These are phyloP conservation scores for Ogataea haglerorum DNA, from an alignment of 805 yeast species.

Conservation along the genomic window DNA sequence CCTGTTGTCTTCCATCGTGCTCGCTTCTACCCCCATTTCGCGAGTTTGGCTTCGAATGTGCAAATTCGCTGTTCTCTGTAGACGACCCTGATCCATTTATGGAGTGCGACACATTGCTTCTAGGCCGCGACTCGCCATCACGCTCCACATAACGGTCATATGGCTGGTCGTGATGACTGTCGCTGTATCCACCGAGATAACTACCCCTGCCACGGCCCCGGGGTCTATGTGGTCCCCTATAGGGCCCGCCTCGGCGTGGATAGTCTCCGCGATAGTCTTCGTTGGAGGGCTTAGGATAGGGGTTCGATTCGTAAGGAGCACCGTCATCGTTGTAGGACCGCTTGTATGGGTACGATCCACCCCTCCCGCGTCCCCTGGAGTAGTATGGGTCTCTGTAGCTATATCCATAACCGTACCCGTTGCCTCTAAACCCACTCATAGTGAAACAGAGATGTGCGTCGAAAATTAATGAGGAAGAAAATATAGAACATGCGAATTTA, in stretches of 20 bases:
- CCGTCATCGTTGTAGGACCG: conserved; percentile 10
- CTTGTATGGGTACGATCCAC: conserved; percentile 7
- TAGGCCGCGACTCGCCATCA: not conserved
- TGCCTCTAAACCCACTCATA: conserved; percentile 10
- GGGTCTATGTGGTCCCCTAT: conserved; percentile 13
- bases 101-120: not conserved
- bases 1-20: not conserved
- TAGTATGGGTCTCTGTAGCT: conserved; percentile 9
- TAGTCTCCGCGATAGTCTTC: conserved; percentile 1
- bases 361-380: conserved; percentile 14
- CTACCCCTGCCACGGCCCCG: conserved; percentile 14
- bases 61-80: not conserved
- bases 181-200: conserved; percentile 6
- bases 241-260: conserved; percentile 3
- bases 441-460: not conserved
- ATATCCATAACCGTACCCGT: conserved; percentile 9
- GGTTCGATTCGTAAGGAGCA: not conserved
- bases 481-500: not conserved
- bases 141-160: conserved; percentile 1
- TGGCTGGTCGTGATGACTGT: conserved; percentile 5
- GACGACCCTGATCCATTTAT: not conserved
- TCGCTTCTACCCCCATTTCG: conserved; percentile 3
- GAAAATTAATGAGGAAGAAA: not conserved
- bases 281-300: not conserved
- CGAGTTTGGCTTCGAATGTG: not conserved